phyloP scores from a whole-genome alignment of 2,329 filamentous ascomycete genomes.

The Plectosphaerella sp. region DNA sequence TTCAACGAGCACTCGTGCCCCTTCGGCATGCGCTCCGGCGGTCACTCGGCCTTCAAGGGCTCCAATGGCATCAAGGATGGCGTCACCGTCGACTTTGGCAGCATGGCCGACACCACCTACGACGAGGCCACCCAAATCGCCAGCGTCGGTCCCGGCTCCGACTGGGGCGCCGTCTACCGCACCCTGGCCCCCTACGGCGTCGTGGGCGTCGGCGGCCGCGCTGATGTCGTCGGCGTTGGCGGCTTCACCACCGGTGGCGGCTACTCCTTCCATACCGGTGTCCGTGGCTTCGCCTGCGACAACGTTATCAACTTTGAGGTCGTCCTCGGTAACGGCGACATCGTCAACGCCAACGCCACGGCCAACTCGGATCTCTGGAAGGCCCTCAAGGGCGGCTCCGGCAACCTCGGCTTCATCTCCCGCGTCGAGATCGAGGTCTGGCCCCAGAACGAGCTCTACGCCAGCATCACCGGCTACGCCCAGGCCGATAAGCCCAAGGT shows the following conservation, averaged over 20 bases:
- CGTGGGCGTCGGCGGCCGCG: conserved; percentile 14
- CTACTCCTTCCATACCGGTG: conserved; percentile 23
- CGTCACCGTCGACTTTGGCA: conserved; percentile 18
- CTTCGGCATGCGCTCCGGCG: conserved; percentile 21
- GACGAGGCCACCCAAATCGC: conserved; percentile 20
- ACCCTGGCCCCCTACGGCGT: conserved; percentile 13
- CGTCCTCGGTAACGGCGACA: conserved; percentile 33
- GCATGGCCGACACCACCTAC: conserved; percentile 25
- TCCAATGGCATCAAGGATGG: conserved; percentile 18
- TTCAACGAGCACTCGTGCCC: conserved; percentile 16
- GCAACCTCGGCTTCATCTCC: conserved; percentile 38
- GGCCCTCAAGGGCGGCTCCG: conserved; percentile 41
- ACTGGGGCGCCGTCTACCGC: conserved; percentile 19
- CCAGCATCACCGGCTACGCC: conserved; percentile 3
- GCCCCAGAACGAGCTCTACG: conserved; percentile 3
- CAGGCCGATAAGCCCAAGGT: not conserved
- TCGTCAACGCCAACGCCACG: conserved; percentile 33
- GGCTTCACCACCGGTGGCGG: conserved; percentile 17
- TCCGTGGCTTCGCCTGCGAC: conserved; percentile 35
- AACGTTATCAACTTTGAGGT: conserved; percentile 35
- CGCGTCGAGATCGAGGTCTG: conserved; percentile 14
- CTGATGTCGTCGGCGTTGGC: conserved; percentile 17
- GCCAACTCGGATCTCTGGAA: conserved; percentile 36
- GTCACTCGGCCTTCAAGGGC: conserved; percentile 18
- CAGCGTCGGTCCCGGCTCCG: conserved; percentile 21